Base-by-base conservation (phyloP, 2,329 filamentous ascomycete genomes). In the Clonostachys solani region DNA sequence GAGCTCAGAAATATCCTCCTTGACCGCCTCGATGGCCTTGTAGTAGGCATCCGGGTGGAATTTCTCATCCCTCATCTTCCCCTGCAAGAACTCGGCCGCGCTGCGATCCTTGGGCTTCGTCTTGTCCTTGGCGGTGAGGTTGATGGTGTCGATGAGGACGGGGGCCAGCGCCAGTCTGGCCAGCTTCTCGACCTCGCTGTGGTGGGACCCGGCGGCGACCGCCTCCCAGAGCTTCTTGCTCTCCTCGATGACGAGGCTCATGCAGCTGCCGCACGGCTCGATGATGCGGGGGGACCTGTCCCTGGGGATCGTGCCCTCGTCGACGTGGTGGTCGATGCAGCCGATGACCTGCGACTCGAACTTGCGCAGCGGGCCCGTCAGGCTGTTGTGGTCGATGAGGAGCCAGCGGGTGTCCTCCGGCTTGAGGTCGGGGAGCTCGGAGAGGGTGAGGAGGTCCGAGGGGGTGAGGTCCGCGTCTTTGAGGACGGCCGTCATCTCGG, bases 301-400 rank as follows among this genome's bases (percentile, higher is more conserved):
- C 3, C 40, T 43, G 0, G 67, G 65, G 0, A 90, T 69, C 7
- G 61, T 67, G 6, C 70, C 63, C 58, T 94, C 89, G 51, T 94
- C 88, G 1, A 79, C 83, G 60, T 94, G 89, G 65, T 94, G 89
- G 64, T 94, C 89, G 46, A 94, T 78, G 52, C 84, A 84, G 5
- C 84, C 86, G 5, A 74, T 66, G 1, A 92, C 77, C 9, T 71
- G 68, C 0, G 67, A 66, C 57, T 81, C 88, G 15, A 71, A 63
- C 36, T 61, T 65, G 15, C 36, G 13, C n/a, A 92, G 68, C 13
- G 66, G 57, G 0, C 87, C 86, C 6, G 85, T 84, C 43, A 89
- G 70, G 1, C 72, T 75, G 60, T 94, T 94, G 71, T 94, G 89
- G 66, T 94, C 89, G 5, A 94, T 87, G 2, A 94, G 71, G 16